Evolutionary conservation across 108 stramenopile genomes (phyloP).

Genomic region (Nitzschia sp.): DNA sequence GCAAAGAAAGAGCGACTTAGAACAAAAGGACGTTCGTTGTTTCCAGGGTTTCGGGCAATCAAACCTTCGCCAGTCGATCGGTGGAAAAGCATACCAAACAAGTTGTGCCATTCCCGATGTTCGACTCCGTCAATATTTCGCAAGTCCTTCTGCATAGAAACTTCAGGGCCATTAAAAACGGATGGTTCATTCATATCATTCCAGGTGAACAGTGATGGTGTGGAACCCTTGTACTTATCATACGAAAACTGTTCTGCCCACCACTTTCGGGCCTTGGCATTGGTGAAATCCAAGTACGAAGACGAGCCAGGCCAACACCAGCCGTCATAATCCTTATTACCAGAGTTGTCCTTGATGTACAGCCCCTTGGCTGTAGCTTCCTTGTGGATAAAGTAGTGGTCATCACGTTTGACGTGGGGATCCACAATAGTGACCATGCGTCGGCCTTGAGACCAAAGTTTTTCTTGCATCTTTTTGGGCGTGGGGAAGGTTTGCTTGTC

Average conservation of each 20-base stretch:
- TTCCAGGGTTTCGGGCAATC: conserved; percentile 63
- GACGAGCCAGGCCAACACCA: conserved; percentile 99
- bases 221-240: conserved; percentile 91
- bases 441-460: conserved; percentile 84
- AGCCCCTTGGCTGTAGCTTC: conserved; percentile 90
- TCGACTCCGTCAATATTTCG: conserved; percentile 87
- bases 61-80: conserved; percentile 93
- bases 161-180: conserved; percentile 99
- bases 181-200: conserved; percentile 99
- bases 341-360: conserved; percentile 93
- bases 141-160: conserved; percentile 93
- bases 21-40: conserved; percentile 92
- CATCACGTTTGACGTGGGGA: conserved; percentile 98
- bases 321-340: conserved; percentile 94
- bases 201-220: conserved; percentile 93
- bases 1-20: conserved; percentile 96
- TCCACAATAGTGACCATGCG: conserved; percentile 99
- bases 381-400: conserved; percentile 90
- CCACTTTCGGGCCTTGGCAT: conserved; percentile 87
- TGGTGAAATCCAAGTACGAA: conserved; percentile 99
- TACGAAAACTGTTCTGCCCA: conserved; percentile 96
- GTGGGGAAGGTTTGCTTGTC: conserved; percentile 92
- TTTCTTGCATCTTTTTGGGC: conserved; percentile 91
- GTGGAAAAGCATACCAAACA: conserved; percentile 98
- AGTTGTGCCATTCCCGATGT: conserved; percentile 99